These are phyloP conservation scores for Dacryopinax primogenitus DNA, from an alignment of 768 basidiomycete species.

Conservation along the genomic window DNA sequence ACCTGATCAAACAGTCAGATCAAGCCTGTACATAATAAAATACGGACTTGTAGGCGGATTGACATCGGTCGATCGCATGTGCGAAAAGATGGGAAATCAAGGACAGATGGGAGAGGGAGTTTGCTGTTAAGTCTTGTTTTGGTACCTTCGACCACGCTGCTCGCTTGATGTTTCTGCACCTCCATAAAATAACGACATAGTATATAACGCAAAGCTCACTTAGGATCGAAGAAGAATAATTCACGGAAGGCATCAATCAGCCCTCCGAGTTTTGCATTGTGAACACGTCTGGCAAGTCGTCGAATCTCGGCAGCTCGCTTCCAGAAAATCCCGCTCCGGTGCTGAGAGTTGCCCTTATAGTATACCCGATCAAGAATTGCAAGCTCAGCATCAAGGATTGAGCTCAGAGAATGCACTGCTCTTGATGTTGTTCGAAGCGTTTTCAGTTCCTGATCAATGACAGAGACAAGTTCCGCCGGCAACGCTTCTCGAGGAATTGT, in stretches of 20 bases:
- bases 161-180: background rate
- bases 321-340: background rate
- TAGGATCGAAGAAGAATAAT: background rate
- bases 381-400: background rate
- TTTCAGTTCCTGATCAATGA: background rate
- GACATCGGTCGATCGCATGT: background rate
- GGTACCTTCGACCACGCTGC: background rate
- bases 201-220: conserved; percentile 1
- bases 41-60: background rate
- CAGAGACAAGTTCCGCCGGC: background rate
- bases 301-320: background rate
- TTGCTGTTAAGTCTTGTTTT: background rate
- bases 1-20: background rate
- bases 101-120: background rate
- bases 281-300: background rate
- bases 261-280: background rate
- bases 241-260: background rate
- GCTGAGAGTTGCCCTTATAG: conserved; percentile 3
- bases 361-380: background rate
- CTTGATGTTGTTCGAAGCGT: background rate
- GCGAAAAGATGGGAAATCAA: background rate
- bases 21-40: background rate
- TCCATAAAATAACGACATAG: too few relatives aligned
- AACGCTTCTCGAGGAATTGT: background rate
- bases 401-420: background rate